Evolutionary conservation across 768 basidiomycete species (phyloP), one percentile per base, ranked within the genome.

Genomic region (Mycena vulgaris): DNA sequence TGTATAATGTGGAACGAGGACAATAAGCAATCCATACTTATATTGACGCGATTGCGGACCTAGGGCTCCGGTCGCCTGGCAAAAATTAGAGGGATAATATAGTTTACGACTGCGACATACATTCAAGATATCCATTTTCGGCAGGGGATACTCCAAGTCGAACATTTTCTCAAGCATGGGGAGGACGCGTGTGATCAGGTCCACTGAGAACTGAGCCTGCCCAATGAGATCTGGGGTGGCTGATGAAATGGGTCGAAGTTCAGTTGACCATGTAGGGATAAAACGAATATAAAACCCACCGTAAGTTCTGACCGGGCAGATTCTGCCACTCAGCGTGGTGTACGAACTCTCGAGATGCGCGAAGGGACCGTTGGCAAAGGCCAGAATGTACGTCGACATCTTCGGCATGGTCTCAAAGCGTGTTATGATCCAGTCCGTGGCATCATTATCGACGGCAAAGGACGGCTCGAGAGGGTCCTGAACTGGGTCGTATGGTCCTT

Each of bases 91-190:
- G 10, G 23, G 31, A 27, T 14, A 49, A 49, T 49, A 51, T 5
- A 11, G 11, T 10, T 35, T 8, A 49, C n/a, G n/a, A 49, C 11
- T 17, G 92, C 92, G 71, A 92, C 92, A 56, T 84, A 85, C 5
- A 86, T 83, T 56, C 89, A 93, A 80, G 3, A 92, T 91, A 75
- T 94, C 93, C 62, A 93, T 84, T 81, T 93, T 94, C 14, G 92
- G 90, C n/a, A 93, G 83, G 10, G 93, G 92, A 76, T 89, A 93
- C 65, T 90, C 89, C 70, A 94, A 85, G 70, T 92, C 88, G 73
- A 93, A 93, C 69, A 92, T 85, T 72, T 87, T 77, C 79, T 93
- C 93, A 78, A 92, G 92, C 28, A 90, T 73, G 5, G 92, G 91
- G 30, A 93, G 79, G 5, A 89, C 88, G 45, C 79, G 82, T 3